phyloP scores from a whole-genome alignment of 2,329 filamentous ascomycete genomes.

The Exophiala dermatitidis region DNA sequence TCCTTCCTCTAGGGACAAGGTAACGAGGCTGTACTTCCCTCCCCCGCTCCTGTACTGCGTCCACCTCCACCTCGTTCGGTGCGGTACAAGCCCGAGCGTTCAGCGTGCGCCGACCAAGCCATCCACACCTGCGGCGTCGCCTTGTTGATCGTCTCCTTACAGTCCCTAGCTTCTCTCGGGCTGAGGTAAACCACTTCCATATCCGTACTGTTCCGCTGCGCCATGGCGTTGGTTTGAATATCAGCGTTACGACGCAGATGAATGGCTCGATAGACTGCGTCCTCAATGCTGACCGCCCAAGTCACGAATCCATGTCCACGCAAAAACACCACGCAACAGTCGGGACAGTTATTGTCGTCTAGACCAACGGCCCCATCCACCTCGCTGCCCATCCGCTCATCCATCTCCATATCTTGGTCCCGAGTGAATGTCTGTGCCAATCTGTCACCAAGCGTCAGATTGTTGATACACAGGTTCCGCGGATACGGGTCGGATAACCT shows the following conservation, averaged over 20 bases:
- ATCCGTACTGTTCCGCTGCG: not conserved
- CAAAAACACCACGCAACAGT: not conserved
- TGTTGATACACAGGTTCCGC: conserved; percentile 37
- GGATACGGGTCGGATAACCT: conserved; percentile 22
- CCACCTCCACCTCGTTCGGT: not conserved
- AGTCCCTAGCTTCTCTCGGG: not conserved
- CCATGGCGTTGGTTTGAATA: conserved; percentile 1
- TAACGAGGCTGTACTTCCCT: too few species aligned
- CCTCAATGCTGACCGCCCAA: not conserved
- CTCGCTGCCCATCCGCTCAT: not conserved
- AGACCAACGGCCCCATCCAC: not conserved
- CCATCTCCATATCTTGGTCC: not conserved
- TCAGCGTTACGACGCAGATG: not conserved
- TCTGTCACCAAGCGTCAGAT: conserved; percentile 30
- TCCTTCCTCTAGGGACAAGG: too few species aligned
- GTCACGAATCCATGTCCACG: conserved; percentile 3
- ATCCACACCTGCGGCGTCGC: not conserved
- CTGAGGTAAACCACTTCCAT: conserved; percentile 1
- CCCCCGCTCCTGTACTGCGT: too few species aligned
- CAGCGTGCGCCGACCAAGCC: not conserved
- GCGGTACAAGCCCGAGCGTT: conserved; percentile 2
- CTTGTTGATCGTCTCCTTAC: not conserved
- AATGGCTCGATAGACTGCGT: conserved; percentile 3
- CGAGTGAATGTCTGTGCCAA: conserved; percentile 32
- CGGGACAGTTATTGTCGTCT: not conserved